These are phyloP conservation scores for Furcasterigmium furcatum DNA, from an alignment of 2,329 filamentous ascomycete species.

Conservation along the genomic window DNA sequence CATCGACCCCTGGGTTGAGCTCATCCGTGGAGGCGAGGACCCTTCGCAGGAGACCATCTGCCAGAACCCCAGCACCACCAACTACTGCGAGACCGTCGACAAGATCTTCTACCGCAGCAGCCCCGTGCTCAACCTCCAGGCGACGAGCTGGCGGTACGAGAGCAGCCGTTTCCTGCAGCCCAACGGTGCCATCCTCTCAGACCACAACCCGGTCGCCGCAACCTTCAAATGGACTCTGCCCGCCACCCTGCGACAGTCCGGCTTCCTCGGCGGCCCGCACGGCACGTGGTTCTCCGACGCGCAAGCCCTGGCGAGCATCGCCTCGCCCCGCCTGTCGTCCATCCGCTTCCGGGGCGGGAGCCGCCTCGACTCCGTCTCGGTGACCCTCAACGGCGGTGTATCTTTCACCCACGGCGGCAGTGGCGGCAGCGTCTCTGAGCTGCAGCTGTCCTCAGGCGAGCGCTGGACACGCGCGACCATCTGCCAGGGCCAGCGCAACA, in stretches of 20 bases:
- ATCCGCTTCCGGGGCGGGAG: conserved; percentile 42
- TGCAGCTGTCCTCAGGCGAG: conserved; percentile 44
- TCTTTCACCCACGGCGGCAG: conserved; percentile 48
- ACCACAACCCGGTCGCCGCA: conserved; percentile 64
- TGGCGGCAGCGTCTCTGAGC: conserved; percentile 38
- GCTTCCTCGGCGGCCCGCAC: conserved; percentile 43
- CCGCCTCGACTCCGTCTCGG: conserved; percentile 47
- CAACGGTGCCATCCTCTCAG: conserved; percentile 54
- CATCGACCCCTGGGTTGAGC: conserved; percentile 57
- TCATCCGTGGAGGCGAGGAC: conserved; percentile 42
- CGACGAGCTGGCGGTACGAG: conserved; percentile 52
- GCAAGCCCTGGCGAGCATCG: conserved; percentile 26
- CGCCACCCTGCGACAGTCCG: conserved; percentile 36
- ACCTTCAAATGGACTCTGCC: conserved; percentile 43
- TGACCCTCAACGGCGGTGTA: conserved; percentile 46
- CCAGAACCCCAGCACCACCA: conserved; percentile 51
- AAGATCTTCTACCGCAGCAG: conserved; percentile 61
- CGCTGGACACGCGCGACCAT: conserved; percentile 44
- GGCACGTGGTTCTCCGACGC: conserved; percentile 56
- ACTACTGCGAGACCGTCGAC: conserved; percentile 63
- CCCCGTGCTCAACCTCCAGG: conserved; percentile 39
- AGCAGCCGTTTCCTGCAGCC: conserved; percentile 53
- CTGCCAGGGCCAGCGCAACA: conserved; percentile 44
- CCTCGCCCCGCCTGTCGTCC: conserved; percentile 28
- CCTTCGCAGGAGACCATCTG: conserved; percentile 47